Percentiles rank a stretch among this genome's conserved stretches.
These are phyloP conservation scores for Porodaedalea pini DNA, from an alignment of 1,284 basidiomycete genomes.

Conservation along the genomic window DNA sequence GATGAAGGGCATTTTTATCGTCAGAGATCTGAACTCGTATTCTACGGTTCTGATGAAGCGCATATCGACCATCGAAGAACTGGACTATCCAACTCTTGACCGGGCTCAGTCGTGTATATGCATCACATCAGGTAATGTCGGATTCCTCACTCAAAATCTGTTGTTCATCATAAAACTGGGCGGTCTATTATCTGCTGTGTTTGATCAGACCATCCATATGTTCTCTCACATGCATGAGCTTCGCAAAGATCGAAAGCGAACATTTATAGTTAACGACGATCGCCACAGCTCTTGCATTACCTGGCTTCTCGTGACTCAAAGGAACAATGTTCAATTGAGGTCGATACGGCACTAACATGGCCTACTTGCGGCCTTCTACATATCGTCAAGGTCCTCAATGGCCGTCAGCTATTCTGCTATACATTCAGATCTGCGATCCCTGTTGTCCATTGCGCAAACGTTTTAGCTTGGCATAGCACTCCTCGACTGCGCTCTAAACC, in stretches of 20 bases:
- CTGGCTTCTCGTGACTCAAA: constrained; percentile 30
- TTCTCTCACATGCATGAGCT: constrained; percentile 84
- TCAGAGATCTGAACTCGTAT: constrained; percentile 71
- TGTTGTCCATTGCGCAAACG: too few relatives aligned
- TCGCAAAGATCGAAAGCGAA: constrained; percentile 54
- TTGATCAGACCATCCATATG: constrained; percentile 94
- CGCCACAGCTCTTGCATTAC: neutral
- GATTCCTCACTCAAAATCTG: constrained; percentile 32
- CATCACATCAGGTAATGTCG: neutral
- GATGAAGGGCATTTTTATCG: constrained; percentile 61
- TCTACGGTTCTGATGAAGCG: constrained; percentile 97
- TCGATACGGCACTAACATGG: constrained; percentile 75
- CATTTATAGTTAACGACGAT: constrained; percentile 82
- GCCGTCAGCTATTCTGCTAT: too few relatives aligned
- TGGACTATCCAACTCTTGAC: constrained; percentile 39
- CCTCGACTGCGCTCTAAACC: too few relatives aligned
- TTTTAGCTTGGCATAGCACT: too few relatives aligned
- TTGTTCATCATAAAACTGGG: constrained; percentile 81
- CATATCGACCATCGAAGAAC: constrained; percentile 59
- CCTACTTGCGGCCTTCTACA: constrained; percentile 92
- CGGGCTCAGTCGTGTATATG: constrained; percentile 31
- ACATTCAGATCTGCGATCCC: too few relatives aligned
- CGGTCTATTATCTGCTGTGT: constrained; percentile 83
- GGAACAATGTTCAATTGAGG: constrained; percentile 77
- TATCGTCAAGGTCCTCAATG: too few relatives aligned